phyloP scores from a whole-genome alignment of 2,329 filamentous ascomycete genomes.

The Madurella fahalii region DNA sequence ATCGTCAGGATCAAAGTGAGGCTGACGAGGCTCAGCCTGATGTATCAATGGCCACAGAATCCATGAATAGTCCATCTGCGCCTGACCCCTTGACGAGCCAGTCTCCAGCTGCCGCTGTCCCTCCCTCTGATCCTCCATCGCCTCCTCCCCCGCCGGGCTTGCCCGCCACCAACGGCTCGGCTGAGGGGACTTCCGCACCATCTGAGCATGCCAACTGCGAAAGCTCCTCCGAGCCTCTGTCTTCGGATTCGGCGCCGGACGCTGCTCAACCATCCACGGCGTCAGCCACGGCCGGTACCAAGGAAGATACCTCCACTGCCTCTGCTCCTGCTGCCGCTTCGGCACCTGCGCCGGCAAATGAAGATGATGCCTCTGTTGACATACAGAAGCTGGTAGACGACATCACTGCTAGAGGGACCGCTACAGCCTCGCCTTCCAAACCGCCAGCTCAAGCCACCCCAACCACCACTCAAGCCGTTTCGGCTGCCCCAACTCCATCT shows the following conservation, averaged over 20 bases:
- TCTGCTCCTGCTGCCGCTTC: constrained; percentile 8
- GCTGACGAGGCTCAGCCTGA: constrained; percentile 33
- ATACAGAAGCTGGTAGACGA: constrained; percentile 36
- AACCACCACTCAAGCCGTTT: constrained; percentile 14
- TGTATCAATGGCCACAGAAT: constrained; percentile 45
- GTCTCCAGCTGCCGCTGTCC: constrained; percentile 22
- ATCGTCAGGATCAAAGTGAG: constrained; percentile 31
- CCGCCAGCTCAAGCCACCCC: constrained; percentile 19
- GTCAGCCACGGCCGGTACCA: constrained; percentile 1
- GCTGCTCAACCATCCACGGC: constrained; percentile 13
- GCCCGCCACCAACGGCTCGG: constrained; percentile 13
- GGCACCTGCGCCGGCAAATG: constrained; percentile 18
- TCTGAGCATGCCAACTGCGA: constrained; percentile 13
- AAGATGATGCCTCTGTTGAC: constrained; percentile 29
- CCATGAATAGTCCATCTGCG: constrained; percentile 39
- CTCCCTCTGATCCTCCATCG: constrained; percentile 28
- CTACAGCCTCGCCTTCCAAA: constrained; percentile 17
- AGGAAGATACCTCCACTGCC: constrained; percentile 12
- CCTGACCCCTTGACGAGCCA: constrained; percentile 34
- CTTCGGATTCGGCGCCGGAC: constrained; percentile 13
- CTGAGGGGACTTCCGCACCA: constrained; percentile 4
- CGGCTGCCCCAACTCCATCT: constrained; percentile 23
- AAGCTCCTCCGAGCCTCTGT: constrained; percentile 2
- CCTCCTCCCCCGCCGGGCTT: constrained; percentile 14
- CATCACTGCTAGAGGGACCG: constrained; percentile 30